Evolutionary conservation across 257 asterid genomes (phyloP).

Genomic region (Nicotiana benthamiana): DNA sequence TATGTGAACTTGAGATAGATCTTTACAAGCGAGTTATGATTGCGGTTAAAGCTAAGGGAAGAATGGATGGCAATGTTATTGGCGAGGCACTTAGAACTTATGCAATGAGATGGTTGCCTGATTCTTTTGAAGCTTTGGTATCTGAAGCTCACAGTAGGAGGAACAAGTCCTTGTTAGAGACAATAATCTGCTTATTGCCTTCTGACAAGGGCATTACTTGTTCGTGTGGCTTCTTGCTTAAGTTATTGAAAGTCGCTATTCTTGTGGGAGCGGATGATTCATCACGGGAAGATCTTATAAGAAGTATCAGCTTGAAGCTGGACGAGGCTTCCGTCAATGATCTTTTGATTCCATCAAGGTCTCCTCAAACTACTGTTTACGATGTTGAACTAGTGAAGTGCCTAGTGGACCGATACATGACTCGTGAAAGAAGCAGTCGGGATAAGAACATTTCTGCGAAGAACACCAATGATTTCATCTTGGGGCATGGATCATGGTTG

Average conservation of each 20-base stretch:
- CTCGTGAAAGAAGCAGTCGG: slow-evolving; percentile 29
- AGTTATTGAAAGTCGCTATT: slow-evolving; percentile 66
- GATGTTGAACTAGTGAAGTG: slow-evolving; percentile 65
- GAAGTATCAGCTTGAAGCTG: slow-evolving; percentile 42
- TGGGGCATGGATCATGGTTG: slow-evolving; percentile 66
- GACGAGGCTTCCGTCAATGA: slow-evolving; percentile 74
- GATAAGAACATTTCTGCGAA: slow-evolving; percentile 19
- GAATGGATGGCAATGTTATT: slow-evolving; percentile 61
- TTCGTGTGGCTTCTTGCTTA: slow-evolving; percentile 67
- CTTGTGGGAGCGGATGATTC: slow-evolving; percentile 60
- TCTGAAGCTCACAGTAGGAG: slow-evolving; percentile 58
- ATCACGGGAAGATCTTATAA: slow-evolving; percentile 49
- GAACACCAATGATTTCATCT: slow-evolving; percentile 34
- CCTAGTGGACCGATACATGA: slow-evolving; percentile 46
- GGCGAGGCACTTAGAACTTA: slow-evolving; percentile 78
- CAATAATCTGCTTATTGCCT: slow-evolving; percentile 77
- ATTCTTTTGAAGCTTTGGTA: slow-evolving; percentile 59
- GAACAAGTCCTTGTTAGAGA: slow-evolving; percentile 66
- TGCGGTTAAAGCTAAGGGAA: slow-evolving; percentile 65
- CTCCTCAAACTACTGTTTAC: slow-evolving; percentile 52
- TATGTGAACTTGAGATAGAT: slow-evolving; percentile 76
- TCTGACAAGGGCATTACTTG: slow-evolving; percentile 54
- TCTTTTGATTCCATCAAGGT: slow-evolving; percentile 66
- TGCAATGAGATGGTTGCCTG: slow-evolving; percentile 80
- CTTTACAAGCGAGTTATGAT: slow-evolving; percentile 73